Percentiles rank a stretch among this genome's conserved stretches.
phyloP scores from a whole-genome alignment of 129 eudicot species.

The Centrapalus pauciflorus region DNA sequence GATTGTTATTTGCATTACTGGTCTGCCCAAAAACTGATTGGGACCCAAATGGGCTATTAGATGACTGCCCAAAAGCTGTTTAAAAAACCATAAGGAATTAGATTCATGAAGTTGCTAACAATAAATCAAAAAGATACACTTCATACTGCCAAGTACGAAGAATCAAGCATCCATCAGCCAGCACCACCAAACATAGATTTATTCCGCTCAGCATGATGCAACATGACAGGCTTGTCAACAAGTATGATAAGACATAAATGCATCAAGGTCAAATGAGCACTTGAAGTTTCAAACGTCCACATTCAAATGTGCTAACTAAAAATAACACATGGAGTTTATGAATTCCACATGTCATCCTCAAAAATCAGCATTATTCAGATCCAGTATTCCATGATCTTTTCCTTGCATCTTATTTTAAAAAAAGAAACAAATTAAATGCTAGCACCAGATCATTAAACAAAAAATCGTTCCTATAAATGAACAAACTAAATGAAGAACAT shows the following conservation, averaged over 20 bases:
- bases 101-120: not conserved
- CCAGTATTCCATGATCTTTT: too few species aligned
- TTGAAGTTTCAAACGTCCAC: not conserved
- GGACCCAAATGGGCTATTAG: constrained; percentile 78
- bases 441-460: too few species aligned
- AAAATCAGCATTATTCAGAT: too few species aligned
- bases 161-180: constrained; percentile 1
- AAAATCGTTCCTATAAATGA: too few species aligned
- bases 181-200: not conserved
- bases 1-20: constrained; percentile 65
- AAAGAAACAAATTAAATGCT: too few species aligned
- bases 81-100: constrained; percentile 4
- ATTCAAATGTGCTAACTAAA: not conserved
- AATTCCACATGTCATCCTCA: not conserved
- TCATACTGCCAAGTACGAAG: constrained; percentile 4
- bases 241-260: too few species aligned
- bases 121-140: not conserved
- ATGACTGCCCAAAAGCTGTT: constrained; percentile 94
- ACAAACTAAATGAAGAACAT: too few species aligned
- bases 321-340: not conserved
- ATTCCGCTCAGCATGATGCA: not conserved
- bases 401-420: too few species aligned
- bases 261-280: too few species aligned
- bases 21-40: constrained; percentile 86
- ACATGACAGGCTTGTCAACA: not conserved